These are phyloP conservation scores for Monosporascus sp. DNA, from an alignment of 2,329 filamentous ascomycete genomes.

Conservation along the genomic window DNA sequence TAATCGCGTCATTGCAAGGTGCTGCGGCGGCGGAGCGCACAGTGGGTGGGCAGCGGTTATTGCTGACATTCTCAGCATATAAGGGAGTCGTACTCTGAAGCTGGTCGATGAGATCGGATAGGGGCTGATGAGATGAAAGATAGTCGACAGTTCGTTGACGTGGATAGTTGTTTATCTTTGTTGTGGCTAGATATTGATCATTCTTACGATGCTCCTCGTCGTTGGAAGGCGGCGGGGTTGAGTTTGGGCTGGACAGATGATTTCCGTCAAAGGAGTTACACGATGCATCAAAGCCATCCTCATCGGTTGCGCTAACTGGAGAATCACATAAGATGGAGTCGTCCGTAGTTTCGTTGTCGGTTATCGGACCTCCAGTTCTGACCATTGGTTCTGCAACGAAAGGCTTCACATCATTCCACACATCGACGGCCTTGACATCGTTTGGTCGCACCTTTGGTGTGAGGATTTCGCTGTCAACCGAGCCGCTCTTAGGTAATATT, in stretches of 20 bases:
- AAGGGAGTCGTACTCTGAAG: neutral
- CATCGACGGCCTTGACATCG: no score
- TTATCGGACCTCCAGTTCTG: neutral
- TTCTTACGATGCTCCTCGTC: neutral
- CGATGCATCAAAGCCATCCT: neutral
- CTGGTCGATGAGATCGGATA: neutral
- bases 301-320: neutral
- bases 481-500: no score
- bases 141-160: neutral
- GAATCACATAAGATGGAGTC: neutral
- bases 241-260: neutral
- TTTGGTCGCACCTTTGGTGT: neutral
- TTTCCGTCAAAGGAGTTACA: neutral
- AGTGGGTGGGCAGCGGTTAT: neutral
- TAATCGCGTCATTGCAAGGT: neutral
- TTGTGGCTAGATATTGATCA: neutral
- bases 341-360: neutral
- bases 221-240: neutral
- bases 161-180: neutral
- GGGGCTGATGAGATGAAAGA: neutral
- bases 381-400: neutral
- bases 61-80: neutral
- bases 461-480: neutral
- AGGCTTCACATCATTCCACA: no score
- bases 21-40: neutral